These are phyloP conservation scores for Thraustochytrium sp. DNA, from an alignment of 352 stramenopile genomes.

Conservation along the genomic window DNA sequence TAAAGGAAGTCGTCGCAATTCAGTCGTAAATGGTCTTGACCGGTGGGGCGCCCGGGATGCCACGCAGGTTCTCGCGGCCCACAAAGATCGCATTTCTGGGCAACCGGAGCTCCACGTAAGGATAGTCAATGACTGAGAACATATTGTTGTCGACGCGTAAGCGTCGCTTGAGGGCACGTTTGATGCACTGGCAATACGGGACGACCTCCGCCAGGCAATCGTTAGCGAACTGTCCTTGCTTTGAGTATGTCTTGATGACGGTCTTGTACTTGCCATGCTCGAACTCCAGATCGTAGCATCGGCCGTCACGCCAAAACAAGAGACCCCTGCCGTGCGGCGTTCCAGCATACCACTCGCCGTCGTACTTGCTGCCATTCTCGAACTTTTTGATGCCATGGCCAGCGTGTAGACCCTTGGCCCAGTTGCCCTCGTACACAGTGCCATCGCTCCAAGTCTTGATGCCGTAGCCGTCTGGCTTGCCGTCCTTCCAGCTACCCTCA, in stretches of 20 bases:
- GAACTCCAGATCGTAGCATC: constrained; percentile 32
- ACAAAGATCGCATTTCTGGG: constrained; percentile 3
- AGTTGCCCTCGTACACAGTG: constrained; percentile 58
- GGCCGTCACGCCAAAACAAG: constrained; percentile 35
- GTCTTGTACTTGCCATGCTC: constrained; percentile 36
- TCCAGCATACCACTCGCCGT: constrained; percentile 58
- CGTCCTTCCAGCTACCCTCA: constrained; percentile 67
- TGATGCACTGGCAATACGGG: constrained; percentile 26
- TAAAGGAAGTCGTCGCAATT: not conserved
- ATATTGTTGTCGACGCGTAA: constrained; percentile 30
- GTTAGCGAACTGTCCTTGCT: constrained; percentile 31
- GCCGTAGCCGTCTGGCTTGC: constrained; percentile 68
- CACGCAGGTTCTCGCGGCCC: constrained; percentile 1
- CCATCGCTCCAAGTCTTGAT: constrained; percentile 72
- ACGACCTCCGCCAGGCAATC: constrained; percentile 24
- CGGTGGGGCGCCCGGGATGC: constrained; percentile 4
- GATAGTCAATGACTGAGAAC: constrained; percentile 3
- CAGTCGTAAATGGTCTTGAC: not conserved
- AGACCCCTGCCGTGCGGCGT: constrained; percentile 15
- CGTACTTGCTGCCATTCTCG: constrained; percentile 63
- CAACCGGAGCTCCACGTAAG: not conserved
- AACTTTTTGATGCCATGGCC: constrained; percentile 67
- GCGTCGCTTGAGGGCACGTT: constrained; percentile 4
- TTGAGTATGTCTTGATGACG: constrained; percentile 16
- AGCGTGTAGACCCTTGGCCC: constrained; percentile 54